These are phyloP conservation scores for Yarrowia hollandica DNA, from an alignment of 805 yeast genomes.

Conservation along the genomic window DNA sequence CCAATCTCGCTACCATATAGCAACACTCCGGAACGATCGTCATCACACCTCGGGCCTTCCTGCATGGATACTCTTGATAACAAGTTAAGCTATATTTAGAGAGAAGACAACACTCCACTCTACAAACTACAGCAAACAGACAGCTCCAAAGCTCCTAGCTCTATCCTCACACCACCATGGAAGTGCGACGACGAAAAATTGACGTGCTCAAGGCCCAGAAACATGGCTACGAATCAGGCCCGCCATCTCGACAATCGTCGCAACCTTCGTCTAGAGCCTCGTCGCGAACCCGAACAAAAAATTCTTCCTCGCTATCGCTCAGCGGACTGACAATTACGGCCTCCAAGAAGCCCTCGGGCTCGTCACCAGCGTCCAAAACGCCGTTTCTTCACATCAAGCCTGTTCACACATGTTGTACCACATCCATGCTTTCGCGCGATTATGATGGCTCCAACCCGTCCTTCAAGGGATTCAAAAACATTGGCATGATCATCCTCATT, in stretches of 20 bases:
- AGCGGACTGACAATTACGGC: not conserved
- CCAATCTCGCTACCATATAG: not conserved
- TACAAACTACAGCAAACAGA: no score
- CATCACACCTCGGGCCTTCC: not conserved
- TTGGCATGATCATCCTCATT: conserved; percentile 44
- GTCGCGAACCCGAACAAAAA: conserved; percentile 16
- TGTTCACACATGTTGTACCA: conserved; percentile 4
- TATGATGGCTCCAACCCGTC: conserved; percentile 33
- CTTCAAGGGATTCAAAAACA: conserved; percentile 45
- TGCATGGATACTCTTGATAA: conserved; percentile 21
- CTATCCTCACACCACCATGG: not conserved
- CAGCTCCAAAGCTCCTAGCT: no score
- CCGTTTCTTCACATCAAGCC: conserved; percentile 27
- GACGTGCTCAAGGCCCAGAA: conserved; percentile 20
- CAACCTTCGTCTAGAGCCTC: conserved; percentile 8
- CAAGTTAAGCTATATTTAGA: conserved; percentile 7
- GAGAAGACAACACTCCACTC: not conserved
- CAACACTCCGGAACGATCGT: not conserved
- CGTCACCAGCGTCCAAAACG: not conserved
- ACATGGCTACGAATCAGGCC: conserved; percentile 26
- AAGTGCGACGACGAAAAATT: conserved; percentile 18
- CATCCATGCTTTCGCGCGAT: conserved; percentile 29
- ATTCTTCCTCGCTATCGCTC: conserved; percentile 23
- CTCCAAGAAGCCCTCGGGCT: not conserved
- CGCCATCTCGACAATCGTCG: conserved; percentile 12